Base-by-base conservation (phyloP, 306 rosid genomes). In the Biancaea sappan region DNA sequence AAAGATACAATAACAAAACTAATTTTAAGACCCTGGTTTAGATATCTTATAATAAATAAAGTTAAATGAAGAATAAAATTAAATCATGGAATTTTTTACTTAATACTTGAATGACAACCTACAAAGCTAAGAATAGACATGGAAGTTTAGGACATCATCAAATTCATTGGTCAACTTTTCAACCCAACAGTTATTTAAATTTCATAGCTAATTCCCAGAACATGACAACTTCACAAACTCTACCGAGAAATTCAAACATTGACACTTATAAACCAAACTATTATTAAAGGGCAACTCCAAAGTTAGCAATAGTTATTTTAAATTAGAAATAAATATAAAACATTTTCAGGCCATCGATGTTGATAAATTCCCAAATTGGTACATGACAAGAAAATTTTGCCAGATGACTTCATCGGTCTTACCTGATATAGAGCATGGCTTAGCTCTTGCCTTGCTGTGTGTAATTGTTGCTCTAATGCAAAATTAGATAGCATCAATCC, bases 381-480 rank as follows among this genome's bases (percentile, higher is more conserved):
- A 77, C 24, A 80, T 18, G n/a, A 29, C 25, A 38, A 50, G 10
- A 56, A 72, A 24, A 46, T n/a, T 24, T 22, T 38, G n/a, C n/a
- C n/a, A n/a, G n/a, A 12, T 5, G 16, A 61, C 18, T 3, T 19
- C 18, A 10, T 35, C 19, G 31, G 25, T 60, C 68, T 62, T 37
- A 62, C 68, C 18, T 62, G 68, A 62, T 62, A 62, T 19, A 62
- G 24, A 37, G 68, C 68, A 37, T 62, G 68, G 37, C 68, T 62
- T 11, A 62, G 68, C 48, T 62, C 68, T 62, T 62, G 68, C 68
- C 68, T 62, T 35, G 68, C 68, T 37, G 68, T 62, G 68, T 62
- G 68, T 62, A 62, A 21, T 37, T 62, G 68, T 25, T 62, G 70
- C 35, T 66, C 56, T 40, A 43, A 66, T 44, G 71, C 71, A 66